phyloP scores from a whole-genome alignment of 2,329 filamentous ascomycete species.

The Calonectria leucothoes region DNA sequence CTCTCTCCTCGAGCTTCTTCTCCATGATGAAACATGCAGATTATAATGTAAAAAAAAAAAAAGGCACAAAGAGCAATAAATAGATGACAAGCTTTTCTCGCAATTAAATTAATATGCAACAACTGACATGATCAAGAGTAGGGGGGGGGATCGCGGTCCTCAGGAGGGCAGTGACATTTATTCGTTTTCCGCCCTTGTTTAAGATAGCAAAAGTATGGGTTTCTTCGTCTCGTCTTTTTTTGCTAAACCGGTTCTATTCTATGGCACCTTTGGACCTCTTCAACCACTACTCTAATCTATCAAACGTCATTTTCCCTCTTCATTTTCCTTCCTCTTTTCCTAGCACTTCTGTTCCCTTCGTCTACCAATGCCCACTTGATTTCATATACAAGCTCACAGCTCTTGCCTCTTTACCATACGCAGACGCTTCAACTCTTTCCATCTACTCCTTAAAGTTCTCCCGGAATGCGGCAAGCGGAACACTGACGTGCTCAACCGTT shows the following conservation, averaged over 20 bases:
- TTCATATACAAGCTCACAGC: not conserved
- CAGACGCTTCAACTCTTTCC: not conserved
- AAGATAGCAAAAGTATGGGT: no score
- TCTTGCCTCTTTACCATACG: slow-evolving; percentile 6
- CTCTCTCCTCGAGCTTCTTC: no score
- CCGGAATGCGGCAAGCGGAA: slow-evolving; percentile 56
- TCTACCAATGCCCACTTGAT: not conserved
- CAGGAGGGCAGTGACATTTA: no score
- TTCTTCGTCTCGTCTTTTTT: not conserved
- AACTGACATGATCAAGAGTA: no score
- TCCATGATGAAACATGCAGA: no score
- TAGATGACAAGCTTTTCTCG: no score
- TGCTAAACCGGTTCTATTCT: not conserved
- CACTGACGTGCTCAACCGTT: slow-evolving; percentile 55
- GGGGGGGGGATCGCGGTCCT: no score
- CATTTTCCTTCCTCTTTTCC: not conserved
- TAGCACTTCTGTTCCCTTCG: not conserved
- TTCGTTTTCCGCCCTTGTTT: no score
- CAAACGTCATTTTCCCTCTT: not conserved
- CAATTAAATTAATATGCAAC: no score
- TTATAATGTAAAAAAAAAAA: no score
- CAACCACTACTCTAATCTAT: not conserved
- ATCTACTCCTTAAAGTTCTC: slow-evolving; percentile 37
- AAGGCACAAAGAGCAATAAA: no score
- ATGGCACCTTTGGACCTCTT: not conserved